A percentile compares a stretch with the other conserved stretches of the same genome.
Evolutionary conservation across 768 basidiomycete genomes (phyloP).

Genomic region (Boletus sp.): DNA sequence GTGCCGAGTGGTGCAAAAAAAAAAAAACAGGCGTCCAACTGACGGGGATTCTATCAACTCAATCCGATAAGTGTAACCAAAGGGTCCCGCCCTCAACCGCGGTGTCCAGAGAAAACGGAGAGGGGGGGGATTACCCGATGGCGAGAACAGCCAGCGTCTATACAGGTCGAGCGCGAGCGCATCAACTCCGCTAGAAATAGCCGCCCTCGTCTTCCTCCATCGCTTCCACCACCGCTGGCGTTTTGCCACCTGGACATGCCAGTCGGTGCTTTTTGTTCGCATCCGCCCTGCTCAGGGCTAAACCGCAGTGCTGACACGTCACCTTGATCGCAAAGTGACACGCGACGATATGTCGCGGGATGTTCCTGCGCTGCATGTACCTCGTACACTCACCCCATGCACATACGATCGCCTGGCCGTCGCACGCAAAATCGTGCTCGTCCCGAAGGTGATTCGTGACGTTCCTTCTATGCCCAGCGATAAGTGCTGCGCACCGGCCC

Average conservation of each 20-base stretch:
- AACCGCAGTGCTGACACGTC: slow-evolving; percentile 11
- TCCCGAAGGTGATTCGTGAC: slow-evolving; percentile 21
- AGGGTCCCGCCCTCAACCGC: not conserved
- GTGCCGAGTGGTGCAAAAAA: not conserved
- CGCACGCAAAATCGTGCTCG: slow-evolving; percentile 18
- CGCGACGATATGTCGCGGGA: slow-evolving; percentile 25
- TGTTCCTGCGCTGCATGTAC: slow-evolving; percentile 23
- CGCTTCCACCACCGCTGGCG: not conserved
- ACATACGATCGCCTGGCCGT: slow-evolving; percentile 12
- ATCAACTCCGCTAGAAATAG: slow-evolving; percentile 13
- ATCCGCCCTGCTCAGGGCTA: slow-evolving; percentile 21
- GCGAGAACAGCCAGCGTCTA: not conserved
- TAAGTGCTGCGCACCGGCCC: slow-evolving; percentile 7
- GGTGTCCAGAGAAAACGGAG: not conserved
- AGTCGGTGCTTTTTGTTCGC: slow-evolving; percentile 22
- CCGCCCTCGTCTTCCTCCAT: slow-evolving; percentile 1
- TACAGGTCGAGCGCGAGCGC: not conserved
- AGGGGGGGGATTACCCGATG: not conserved
- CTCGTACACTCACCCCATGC: slow-evolving; percentile 16
- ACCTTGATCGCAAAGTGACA: slow-evolving; percentile 25
- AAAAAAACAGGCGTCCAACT: not conserved
- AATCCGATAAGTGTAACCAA: not conserved
- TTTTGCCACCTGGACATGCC: slow-evolving; percentile 7
- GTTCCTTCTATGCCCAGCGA: slow-evolving; percentile 18
- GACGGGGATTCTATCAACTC: not conserved